Conservation (phyloP, 1,284 basidiomycete genomes). For the Phenoliferia sp. region DNA sequence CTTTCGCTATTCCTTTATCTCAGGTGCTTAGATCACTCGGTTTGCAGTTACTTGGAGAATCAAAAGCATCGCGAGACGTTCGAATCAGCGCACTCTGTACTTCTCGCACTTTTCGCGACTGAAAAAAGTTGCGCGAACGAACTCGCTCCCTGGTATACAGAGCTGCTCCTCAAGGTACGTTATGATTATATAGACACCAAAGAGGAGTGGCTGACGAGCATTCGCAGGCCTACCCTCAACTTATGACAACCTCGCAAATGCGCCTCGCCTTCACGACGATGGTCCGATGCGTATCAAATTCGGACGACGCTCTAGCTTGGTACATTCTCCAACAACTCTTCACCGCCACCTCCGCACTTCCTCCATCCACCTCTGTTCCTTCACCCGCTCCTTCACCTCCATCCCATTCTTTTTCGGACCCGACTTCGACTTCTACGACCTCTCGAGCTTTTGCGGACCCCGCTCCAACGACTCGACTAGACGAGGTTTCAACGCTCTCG, state of each 20-base stretch:
- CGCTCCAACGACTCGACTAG: neutral
- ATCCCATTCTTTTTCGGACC: neutral
- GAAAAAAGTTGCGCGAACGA: slow-evolving; percentile 16
- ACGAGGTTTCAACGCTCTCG: slow-evolving; percentile 3
- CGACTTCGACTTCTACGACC: too few relatives aligned
- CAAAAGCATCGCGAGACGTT: slow-evolving; percentile 32
- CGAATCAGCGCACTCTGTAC: slow-evolving; percentile 35
- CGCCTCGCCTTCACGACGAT: slow-evolving; percentile 32
- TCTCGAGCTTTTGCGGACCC: neutral
- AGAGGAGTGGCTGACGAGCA: neutral
- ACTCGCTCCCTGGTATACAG: slow-evolving; percentile 28
- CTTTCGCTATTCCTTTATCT: neutral
- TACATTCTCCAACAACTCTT: slow-evolving; percentile 27
- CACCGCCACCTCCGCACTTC: slow-evolving; percentile 6
- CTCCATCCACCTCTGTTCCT: slow-evolving; percentile 2
- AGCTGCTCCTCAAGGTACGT: slow-evolving; percentile 23
- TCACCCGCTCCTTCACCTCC: neutral
- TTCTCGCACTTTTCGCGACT: slow-evolving; percentile 31
- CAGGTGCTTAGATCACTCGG: neutral
- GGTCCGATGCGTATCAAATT: slow-evolving; percentile 17
- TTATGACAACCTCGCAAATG: slow-evolving; percentile 27
- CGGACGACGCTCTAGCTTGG: slow-evolving; percentile 28
- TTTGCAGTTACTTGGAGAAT: slow-evolving; percentile 27
- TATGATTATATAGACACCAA: too few relatives aligned
- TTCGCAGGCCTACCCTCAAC: slow-evolving; percentile 20